Conservation (phyloP, 2,329 filamentous ascomycete species). For the Fusarium decemcellulare region DNA sequence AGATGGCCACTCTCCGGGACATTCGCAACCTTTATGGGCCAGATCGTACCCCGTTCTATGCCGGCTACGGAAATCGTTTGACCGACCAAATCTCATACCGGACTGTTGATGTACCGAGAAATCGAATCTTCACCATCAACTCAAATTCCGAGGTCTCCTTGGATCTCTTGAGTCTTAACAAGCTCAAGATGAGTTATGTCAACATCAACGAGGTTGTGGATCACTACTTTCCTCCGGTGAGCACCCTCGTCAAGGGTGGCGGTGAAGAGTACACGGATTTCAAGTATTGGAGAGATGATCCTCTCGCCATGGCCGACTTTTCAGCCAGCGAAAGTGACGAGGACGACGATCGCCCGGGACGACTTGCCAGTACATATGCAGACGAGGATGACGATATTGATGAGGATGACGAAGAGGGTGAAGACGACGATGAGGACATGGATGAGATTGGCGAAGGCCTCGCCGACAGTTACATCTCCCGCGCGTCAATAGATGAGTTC, state of each 20-base stretch:
- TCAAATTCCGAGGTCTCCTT: constrained; percentile 96
- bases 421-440: constrained; percentile 58
- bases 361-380: constrained; percentile 59
- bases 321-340: constrained; percentile 81
- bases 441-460: constrained; percentile 56
- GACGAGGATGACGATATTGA: constrained; percentile 61
- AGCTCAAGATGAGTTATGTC: constrained; percentile 96
- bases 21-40: constrained; percentile 89
- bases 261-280: constrained; percentile 98
- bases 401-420: constrained; percentile 60
- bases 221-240: constrained; percentile 96
- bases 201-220: constrained; percentile 98
- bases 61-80: constrained; percentile 95
- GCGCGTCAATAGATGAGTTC: constrained; percentile 54
- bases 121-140: constrained; percentile 98
- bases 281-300: constrained; percentile 92
- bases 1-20: constrained; percentile 97
- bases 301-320: constrained; percentile 89
- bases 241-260: constrained; percentile 86
- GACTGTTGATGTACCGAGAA: constrained; percentile 94
- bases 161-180: constrained; percentile 91
- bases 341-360: constrained; percentile 69
- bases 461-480: constrained; percentile 49
- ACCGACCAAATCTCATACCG: constrained; percentile 97
- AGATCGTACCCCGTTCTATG: constrained; percentile 89